Evolutionary conservation across 768 basidiomycete species (phyloP), one percentile per base, ranked within the genome.

Genomic region (Rhizopogon vulgaris): DNA sequence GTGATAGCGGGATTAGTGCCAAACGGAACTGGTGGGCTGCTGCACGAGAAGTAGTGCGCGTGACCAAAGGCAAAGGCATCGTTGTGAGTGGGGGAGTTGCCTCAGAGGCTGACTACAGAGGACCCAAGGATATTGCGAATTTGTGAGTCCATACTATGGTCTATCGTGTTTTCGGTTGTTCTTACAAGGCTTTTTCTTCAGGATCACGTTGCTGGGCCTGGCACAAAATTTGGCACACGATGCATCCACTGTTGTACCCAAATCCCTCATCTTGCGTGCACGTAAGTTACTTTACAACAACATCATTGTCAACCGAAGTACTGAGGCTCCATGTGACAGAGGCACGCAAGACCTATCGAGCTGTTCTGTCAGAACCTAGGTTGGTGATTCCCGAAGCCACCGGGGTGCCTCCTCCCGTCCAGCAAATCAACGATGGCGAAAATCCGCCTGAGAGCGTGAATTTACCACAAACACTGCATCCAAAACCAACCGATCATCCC

Each of bases 21-120:
- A 88, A 87, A 69, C 71, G 87, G 38, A 89, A 91, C 57, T 90
- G 90, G 90, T 89, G 91, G 91, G 82, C 86, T 0, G 75, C 80
- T 0, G 80, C 88, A 10, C 72, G 84, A 32, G 91, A 94, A 66
- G 72, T 94, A 2, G 75, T 82, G 15, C 76, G 91, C 1, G 89
- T 90, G 1, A 85, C 89, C 3, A 89, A 89, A 57, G 90, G 90
- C 1, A 88, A 83, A 62, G 85, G 82, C 0, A 63, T 93, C 48
- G 63, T 94, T 11, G 72, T 91, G 6, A 86, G 85, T 53, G 78
- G 87, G 1, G 88, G 87, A 0, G 83, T 79, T 0, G 66, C 76
- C n/a, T 68, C 73, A 5, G 75, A 80, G 40, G 75, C 75, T 14
- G 84, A 90, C 64, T 63, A 87, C 30, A 73, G 91, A 49, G 82